Conservation (phyloP, 352 stramenopile species). For the Globisporangium recalcitrans region DNA sequence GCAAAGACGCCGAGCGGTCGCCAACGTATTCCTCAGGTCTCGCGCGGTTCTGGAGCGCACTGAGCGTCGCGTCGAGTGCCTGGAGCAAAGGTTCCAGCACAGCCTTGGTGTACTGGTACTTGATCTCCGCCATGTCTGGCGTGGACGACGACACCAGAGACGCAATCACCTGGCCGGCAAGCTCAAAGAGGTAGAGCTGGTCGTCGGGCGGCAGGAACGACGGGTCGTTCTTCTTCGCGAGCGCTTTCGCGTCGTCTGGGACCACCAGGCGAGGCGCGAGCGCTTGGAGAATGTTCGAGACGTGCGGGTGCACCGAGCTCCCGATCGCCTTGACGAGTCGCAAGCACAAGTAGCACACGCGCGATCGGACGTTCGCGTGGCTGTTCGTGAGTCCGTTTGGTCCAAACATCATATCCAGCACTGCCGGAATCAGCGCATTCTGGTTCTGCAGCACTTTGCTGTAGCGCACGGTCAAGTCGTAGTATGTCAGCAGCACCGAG, state of each 20-base stretch:
- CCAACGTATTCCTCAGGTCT: slow-evolving; percentile 38
- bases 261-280: slow-evolving; percentile 65
- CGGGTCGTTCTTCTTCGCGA: slow-evolving; percentile 34
- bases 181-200: slow-evolving; percentile 84
- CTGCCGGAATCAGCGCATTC: slow-evolving; percentile 47
- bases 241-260: slow-evolving; percentile 30
- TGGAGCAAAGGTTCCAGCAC: slow-evolving; percentile 68
- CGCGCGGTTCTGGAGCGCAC: slow-evolving; percentile 21
- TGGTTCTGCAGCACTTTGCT: slow-evolving; percentile 65
- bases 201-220: slow-evolving; percentile 66
- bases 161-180: slow-evolving; percentile 78
- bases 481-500: slow-evolving; percentile 74
- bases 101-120: slow-evolving; percentile 71
- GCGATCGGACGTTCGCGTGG: slow-evolving; percentile 57
- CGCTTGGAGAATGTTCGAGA: slow-evolving; percentile 60
- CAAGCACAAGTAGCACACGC: slow-evolving; percentile 80
- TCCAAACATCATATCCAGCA: slow-evolving; percentile 85
- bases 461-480: slow-evolving; percentile 78
- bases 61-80: slow-evolving; percentile 54
- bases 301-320: slow-evolving; percentile 62
- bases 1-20: slow-evolving; percentile 46
- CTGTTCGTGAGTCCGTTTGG: slow-evolving; percentile 60
- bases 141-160: slow-evolving; percentile 31
- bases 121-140: slow-evolving; percentile 47
- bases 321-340: slow-evolving; percentile 78